These are phyloP conservation scores for Phalaenopsis equestris DNA, from an alignment of 106 monocot genomes.

Conservation along the genomic window DNA sequence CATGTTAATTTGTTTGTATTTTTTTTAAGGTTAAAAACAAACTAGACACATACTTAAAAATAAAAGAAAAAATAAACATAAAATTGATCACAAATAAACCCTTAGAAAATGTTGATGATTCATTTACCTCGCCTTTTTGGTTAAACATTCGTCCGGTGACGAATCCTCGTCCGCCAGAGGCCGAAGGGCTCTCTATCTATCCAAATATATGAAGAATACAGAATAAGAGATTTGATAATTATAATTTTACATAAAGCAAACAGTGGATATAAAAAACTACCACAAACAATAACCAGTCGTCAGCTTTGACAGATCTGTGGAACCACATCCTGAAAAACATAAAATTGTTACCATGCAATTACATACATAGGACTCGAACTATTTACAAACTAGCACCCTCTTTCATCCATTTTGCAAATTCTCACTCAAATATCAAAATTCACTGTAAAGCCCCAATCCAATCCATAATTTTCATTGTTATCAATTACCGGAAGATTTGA, in stretches of 20 bases:
- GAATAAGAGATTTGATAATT: background rate
- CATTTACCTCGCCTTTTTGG: conserved; percentile 75
- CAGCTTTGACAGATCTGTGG: conserved; percentile 71
- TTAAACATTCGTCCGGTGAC: conserved; percentile 73
- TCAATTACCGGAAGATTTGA: no score
- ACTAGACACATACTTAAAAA: no score
- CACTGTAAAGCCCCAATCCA: no score
- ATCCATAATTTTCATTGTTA: no score
- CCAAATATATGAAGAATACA: background rate
- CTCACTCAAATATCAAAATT: no score
- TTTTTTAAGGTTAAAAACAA: no score
- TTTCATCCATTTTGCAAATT: no score
- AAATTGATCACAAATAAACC: no score
- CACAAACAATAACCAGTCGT: conserved; percentile 81
- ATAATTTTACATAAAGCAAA: background rate
- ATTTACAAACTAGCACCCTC: no score
- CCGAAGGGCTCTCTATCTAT: conserved; percentile 78
- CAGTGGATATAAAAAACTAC: conserved; percentile 22
- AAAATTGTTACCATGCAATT: background rate
- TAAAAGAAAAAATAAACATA: no score
- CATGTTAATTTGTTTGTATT: no score
- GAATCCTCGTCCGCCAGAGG: conserved; percentile 68
- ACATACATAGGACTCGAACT: no score
- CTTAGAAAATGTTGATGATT: background rate
- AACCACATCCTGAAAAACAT: conserved; percentile 74